Conservation (phyloP, 768 basidiomycete genomes). For the Cystofilobasidium capitatum region DNA sequence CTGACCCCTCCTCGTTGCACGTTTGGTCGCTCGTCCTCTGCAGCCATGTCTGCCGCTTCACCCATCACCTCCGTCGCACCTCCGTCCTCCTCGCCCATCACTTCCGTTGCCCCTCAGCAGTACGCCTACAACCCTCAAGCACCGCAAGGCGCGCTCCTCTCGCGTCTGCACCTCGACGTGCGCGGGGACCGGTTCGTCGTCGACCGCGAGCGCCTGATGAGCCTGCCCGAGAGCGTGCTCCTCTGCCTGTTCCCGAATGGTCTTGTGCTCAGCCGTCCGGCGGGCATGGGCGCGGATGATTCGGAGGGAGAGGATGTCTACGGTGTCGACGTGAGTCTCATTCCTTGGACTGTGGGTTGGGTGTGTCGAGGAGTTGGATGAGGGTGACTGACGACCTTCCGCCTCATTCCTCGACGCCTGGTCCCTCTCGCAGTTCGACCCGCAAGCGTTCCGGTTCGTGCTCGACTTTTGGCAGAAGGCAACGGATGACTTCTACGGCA, state of each 20-base stretch:
- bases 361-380: not conserved
- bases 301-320: constrained; percentile 77
- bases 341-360: not conserved
- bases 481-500: constrained; percentile 86
- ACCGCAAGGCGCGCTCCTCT: constrained; percentile 54
- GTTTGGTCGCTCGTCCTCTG: not conserved
- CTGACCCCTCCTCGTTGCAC: not conserved
- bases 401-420: not conserved
- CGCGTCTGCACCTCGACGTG: constrained; percentile 80
- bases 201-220: constrained; percentile 96
- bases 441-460: constrained; percentile 89
- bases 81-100: constrained; percentile 37
- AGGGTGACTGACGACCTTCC: not conserved
- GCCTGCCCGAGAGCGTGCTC: constrained; percentile 91
- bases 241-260: constrained; percentile 96
- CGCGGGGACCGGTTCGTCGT: constrained; percentile 85
- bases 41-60: constrained; percentile 29
- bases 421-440: constrained; percentile 65
- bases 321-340: constrained; percentile 76
- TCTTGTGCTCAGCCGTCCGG: constrained; percentile 76
- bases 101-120: constrained; percentile 35
- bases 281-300: constrained; percentile 55
- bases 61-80: constrained; percentile 41
- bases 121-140: constrained; percentile 20
- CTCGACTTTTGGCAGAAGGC: constrained; percentile 83